Evolutionary conservation across 768 basidiomycete species (phyloP).

Genomic region (Russula ochroleuca): DNA sequence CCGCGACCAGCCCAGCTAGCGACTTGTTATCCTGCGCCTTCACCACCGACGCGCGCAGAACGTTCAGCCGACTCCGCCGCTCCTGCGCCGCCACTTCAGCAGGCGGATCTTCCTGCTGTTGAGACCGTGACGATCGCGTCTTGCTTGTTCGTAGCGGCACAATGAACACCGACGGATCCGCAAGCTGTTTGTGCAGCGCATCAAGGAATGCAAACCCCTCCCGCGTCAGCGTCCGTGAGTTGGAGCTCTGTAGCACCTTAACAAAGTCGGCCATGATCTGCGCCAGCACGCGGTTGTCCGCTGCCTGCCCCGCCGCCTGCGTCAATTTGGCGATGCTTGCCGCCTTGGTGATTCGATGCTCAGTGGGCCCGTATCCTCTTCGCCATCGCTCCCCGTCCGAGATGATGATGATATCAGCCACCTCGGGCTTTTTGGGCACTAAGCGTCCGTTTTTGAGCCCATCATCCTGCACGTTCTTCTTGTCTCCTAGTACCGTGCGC

Average conservation of each 20-base stretch:
- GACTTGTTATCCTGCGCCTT: conserved; percentile 49
- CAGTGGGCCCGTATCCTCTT: conserved; percentile 32
- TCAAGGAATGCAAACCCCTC: conserved; percentile 71
- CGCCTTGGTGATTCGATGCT: conserved; percentile 47
- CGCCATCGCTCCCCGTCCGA: conserved; percentile 38
- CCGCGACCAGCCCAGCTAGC: conserved; percentile 61
- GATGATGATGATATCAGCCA: conserved; percentile 44
- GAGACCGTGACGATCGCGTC: conserved; percentile 30
- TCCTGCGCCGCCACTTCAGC: conserved; percentile 34
- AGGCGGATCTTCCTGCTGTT: conserved; percentile 33
- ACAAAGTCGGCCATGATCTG: conserved; percentile 55
- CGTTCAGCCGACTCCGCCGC: conserved; percentile 52
- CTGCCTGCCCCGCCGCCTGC: conserved; percentile 41
- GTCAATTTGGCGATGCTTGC: conserved; percentile 48
- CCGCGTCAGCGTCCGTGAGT: conserved; percentile 60
- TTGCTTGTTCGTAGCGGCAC: conserved; percentile 49
- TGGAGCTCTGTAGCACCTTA: conserved; percentile 58
- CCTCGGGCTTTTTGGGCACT: conserved; percentile 21
- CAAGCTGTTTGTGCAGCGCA: conserved; percentile 63
- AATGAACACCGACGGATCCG: conserved; percentile 58
- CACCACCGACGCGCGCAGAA: conserved; percentile 52
- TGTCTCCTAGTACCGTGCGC: conserved; percentile 25
- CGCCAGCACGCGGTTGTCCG: conserved; percentile 54
- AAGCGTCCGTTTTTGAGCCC: background rate
- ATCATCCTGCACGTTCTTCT: conserved; percentile 22